Evolutionary conservation across 2,329 filamentous ascomycete genomes (phyloP).

Genomic region (Fusarium euwallaceae): DNA sequence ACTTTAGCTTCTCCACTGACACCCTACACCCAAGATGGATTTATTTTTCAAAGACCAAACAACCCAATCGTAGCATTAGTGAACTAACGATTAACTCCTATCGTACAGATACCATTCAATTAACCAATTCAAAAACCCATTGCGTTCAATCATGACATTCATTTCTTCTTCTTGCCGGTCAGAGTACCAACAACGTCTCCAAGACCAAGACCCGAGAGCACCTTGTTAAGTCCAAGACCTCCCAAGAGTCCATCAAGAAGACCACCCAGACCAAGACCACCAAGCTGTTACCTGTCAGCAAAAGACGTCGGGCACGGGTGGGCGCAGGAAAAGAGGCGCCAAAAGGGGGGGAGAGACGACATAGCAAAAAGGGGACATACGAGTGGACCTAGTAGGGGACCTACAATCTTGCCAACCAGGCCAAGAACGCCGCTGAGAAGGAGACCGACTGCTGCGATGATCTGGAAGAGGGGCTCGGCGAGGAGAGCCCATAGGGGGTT

Average conservation of each 20-base stretch:
- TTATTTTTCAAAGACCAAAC: background rate
- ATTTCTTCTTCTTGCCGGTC: slow-evolving; percentile 53
- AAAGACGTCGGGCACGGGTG: background rate
- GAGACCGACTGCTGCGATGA: slow-evolving; percentile 88
- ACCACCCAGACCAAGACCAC: slow-evolving; percentile 85
- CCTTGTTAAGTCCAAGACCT: slow-evolving; percentile 80
- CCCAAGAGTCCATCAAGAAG: slow-evolving; percentile 84
- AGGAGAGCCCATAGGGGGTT: slow-evolving; percentile 90
- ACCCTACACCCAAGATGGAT: background rate
- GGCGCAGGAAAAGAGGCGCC: background rate
- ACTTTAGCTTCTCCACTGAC: background rate
- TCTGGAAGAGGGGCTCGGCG: slow-evolving; percentile 90
- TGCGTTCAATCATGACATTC: slow-evolving; percentile 13
- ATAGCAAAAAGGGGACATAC: slow-evolving; percentile 6
- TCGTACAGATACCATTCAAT: slow-evolving; percentile 23
- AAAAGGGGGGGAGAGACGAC: background rate
- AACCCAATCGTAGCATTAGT: slow-evolving; percentile 21
- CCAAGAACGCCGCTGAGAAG: slow-evolving; percentile 86
- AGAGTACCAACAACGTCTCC: slow-evolving; percentile 59
- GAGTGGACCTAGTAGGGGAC: slow-evolving; percentile 42
- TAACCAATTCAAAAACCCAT: slow-evolving; percentile 2
- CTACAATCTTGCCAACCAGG: slow-evolving; percentile 80
- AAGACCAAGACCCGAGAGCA: slow-evolving; percentile 81
- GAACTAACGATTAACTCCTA: slow-evolving; percentile 24
- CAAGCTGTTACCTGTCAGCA: slow-evolving; percentile 61